Conservation (phyloP, 306 rosid genomes). For the Prosopis cineraria region DNA sequence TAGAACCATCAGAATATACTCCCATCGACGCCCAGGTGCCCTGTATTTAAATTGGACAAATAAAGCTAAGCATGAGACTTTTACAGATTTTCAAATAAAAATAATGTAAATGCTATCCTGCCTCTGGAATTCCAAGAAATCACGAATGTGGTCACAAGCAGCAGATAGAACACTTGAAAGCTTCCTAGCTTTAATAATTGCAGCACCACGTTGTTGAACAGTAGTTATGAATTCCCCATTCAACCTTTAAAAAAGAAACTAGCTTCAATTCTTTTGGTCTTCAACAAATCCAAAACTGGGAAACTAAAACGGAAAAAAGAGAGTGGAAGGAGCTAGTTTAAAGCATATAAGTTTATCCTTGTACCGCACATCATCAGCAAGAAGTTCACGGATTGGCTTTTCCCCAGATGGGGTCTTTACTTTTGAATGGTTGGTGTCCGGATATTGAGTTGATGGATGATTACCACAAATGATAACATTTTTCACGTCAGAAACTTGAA, state of each 20-base stretch:
- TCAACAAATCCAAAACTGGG: background rate
- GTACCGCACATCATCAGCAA: slow-evolving; percentile 87
- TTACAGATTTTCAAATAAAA: background rate
- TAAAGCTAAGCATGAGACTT: background rate
- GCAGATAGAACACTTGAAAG: slow-evolving; percentile 95
- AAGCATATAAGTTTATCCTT: background rate
- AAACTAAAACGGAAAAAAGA: background rate
- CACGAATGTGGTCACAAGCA: slow-evolving; percentile 97
- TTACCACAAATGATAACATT: slow-evolving; percentile 98
- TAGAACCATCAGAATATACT: slow-evolving; percentile 96
- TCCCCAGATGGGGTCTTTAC: slow-evolving; percentile 76
- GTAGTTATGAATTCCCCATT: slow-evolving; percentile 86
- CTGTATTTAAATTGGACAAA: slow-evolving; percentile 44
- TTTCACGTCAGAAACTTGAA: slow-evolving; percentile 89
- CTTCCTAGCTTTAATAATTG: slow-evolving; percentile 94
- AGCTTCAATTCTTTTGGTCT: background rate
- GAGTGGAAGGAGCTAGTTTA: background rate
- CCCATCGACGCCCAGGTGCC: slow-evolving; percentile 99
- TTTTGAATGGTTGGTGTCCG: slow-evolving; percentile 94
- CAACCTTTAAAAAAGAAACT: slow-evolving; percentile 57
- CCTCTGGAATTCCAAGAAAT: slow-evolving; percentile 98
- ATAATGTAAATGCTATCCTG: slow-evolving; percentile 25
- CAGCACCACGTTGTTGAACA: slow-evolving; percentile 99
- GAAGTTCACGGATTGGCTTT: slow-evolving; percentile 79
- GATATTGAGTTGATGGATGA: slow-evolving; percentile 96